Evolutionary conservation across 2,329 filamentous ascomycete species (phyloP).

Genomic region (Epichloe coenophiala): DNA sequence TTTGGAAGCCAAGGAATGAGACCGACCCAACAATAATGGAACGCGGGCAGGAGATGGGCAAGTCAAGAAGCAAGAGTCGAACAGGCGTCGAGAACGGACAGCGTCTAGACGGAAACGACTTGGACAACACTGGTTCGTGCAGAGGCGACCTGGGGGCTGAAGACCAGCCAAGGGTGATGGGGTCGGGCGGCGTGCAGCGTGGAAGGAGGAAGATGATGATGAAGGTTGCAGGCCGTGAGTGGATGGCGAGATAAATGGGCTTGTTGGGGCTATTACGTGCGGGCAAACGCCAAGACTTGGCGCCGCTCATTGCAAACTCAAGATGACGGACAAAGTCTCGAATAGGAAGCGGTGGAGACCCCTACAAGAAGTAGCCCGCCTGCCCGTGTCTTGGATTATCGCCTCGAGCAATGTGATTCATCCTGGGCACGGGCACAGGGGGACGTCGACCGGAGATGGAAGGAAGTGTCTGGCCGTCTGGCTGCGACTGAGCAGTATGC

Average conservation of each 20-base stretch:
- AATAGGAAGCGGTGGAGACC: conserved; percentile 1
- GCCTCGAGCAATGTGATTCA: background rate
- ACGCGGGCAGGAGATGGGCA: background rate
- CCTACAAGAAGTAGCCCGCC: too few relatives aligned
- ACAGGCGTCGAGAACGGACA: background rate
- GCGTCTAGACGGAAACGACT: conserved; percentile 3
- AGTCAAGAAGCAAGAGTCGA: background rate
- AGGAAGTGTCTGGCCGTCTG: background rate
- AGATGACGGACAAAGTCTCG: background rate
- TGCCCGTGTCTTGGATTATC: too few relatives aligned
- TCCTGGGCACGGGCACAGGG: background rate
- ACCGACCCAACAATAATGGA: background rate
- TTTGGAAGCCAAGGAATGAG: background rate
- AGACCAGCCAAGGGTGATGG: conserved; percentile 1
- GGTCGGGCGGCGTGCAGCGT: background rate
- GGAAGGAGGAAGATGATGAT: background rate
- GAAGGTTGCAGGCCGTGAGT: background rate
- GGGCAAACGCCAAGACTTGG: background rate
- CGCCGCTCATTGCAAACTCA: background rate
- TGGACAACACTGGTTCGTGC: conserved; percentile 4
- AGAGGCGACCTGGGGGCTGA: background rate
- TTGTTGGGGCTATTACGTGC: background rate
- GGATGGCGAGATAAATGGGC: background rate
- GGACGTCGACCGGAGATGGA: background rate
- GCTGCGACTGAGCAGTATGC: background rate